These are phyloP conservation scores for Microstroma glucosiphilum DNA, from an alignment of 1,284 basidiomycete genomes.

Conservation along the genomic window DNA sequence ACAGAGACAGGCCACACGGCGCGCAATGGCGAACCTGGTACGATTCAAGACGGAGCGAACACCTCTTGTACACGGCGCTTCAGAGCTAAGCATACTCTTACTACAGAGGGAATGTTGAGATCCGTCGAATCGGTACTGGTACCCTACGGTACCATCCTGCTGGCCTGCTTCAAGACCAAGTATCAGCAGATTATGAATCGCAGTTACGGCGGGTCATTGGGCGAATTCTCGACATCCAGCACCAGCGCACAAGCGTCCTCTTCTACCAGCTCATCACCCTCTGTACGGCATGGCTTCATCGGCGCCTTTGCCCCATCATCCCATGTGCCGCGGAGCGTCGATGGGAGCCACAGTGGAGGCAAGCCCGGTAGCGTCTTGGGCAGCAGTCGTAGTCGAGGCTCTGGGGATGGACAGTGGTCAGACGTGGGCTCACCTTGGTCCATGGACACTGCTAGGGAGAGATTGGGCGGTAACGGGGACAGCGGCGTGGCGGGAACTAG, in stretches of 20 bases:
- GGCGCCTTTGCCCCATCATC: too few species aligned
- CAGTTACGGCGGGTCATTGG: slow-evolving; percentile 13
- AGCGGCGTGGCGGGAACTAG: too few species aligned
- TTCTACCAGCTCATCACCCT: too few species aligned
- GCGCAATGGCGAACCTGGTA: slow-evolving; percentile 14
- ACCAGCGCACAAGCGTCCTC: slow-evolving; percentile 1
- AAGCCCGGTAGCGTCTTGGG: too few species aligned
- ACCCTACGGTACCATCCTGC: slow-evolving; percentile 69
- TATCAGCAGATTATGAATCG: slow-evolving; percentile 23
- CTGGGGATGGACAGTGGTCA: too few species aligned
- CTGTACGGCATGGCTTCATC: too few species aligned
- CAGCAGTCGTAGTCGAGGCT: too few species aligned
- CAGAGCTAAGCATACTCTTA: slow-evolving; percentile 68
- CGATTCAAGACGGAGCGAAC: slow-evolving; percentile 57
- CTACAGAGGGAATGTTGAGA: slow-evolving; percentile 57
- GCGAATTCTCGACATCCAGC: slow-evolving; percentile 6
- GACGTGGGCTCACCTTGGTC: too few species aligned
- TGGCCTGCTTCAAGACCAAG: slow-evolving; percentile 54
- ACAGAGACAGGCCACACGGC: slow-evolving; percentile 1
- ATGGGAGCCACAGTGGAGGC: too few species aligned
- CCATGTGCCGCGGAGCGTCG: too few species aligned
- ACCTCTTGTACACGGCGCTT: slow-evolving; percentile 90
- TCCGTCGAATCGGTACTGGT: slow-evolving; percentile 85
- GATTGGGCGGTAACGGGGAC: too few species aligned
- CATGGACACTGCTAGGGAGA: too few species aligned